Evolutionary conservation across 495 filamentous ascomycete species (phyloP).

Genomic region (Tetracladium setigerum): DNA sequence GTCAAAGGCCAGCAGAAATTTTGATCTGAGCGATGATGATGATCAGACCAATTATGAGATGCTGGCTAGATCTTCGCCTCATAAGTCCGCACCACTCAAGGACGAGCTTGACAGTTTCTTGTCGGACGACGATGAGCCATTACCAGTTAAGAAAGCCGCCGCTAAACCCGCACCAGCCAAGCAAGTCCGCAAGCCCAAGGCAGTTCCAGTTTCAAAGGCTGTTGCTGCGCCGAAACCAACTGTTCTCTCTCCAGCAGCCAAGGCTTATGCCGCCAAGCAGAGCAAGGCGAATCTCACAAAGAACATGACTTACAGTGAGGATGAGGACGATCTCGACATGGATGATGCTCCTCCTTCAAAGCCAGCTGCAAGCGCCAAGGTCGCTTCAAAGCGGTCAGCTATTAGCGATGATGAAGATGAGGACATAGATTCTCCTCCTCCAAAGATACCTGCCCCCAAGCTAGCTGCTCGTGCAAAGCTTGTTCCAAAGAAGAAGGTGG

Average conservation of each 20-base stretch:
- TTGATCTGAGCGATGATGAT: conserved; percentile 52
- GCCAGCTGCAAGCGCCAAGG: conserved; percentile 20
- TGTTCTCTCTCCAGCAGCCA: conserved; percentile 65
- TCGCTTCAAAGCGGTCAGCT: neutral
- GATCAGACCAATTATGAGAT: conserved; percentile 86
- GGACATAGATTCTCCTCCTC: neutral
- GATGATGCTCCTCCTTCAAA: conserved; percentile 32
- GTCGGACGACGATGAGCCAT: conserved; percentile 34
- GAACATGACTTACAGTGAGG: conserved; percentile 33
- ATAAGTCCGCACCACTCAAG: conserved; percentile 36
- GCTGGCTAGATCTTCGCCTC: conserved; percentile 52
- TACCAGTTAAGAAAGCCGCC: conserved; percentile 25
- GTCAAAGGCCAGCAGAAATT: conserved; percentile 43
- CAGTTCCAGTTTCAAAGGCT: conserved; percentile 18
- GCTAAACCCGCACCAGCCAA: conserved; percentile 29
- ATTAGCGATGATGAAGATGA: neutral
- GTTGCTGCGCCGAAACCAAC: conserved; percentile 36
- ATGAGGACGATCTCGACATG: conserved; percentile 27
- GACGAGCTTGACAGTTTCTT: conserved; percentile 54
- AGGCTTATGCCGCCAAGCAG: conserved; percentile 72
- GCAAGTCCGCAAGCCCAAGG: conserved; percentile 26
- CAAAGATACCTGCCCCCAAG: neutral
- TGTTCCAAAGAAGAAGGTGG: too few relatives aligned
- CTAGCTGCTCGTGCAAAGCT: neutral
- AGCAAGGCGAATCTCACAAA: conserved; percentile 34